Conservation (phyloP, 1,284 basidiomycete species). For the Leccinum huronense region DNA sequence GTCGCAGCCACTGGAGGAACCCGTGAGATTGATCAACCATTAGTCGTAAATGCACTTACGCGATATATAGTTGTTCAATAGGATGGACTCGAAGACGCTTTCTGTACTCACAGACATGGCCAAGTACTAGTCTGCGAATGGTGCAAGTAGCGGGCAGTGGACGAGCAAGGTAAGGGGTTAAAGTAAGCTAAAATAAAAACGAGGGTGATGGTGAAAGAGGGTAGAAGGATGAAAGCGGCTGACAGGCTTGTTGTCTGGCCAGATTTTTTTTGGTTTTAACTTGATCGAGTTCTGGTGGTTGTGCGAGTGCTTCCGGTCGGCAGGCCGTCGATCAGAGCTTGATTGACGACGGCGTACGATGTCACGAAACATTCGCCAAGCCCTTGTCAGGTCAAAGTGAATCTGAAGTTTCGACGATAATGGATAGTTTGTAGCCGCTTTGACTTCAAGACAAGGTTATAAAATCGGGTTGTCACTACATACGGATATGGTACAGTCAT, state of each 20-base stretch:
- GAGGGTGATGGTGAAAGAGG: neutral
- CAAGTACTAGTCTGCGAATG: neutral
- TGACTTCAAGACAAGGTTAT: neutral
- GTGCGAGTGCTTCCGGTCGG: too few species aligned
- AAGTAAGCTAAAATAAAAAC: neutral
- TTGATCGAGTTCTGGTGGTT: neutral
- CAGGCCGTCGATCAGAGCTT: too few species aligned
- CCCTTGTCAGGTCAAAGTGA: neutral
- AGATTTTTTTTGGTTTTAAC: neutral
- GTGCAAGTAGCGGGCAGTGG: neutral
- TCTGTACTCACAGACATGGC: neutral
- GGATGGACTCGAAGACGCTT: neutral
- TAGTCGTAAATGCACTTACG: neutral
- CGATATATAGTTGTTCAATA: neutral
- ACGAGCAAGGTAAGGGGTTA: neutral
- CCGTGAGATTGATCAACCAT: neutral
- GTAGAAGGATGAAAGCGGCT: neutral
- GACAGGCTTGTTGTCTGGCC: neutral
- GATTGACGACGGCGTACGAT: neutral
- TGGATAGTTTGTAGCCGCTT: neutral
- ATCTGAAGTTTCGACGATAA: neutral
- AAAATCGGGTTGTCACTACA: neutral
- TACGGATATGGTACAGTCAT: neutral
- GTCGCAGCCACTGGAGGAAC: neutral
- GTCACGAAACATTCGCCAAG: neutral